These are phyloP conservation scores for Pichia thaimueangensis DNA, from an alignment of 805 yeast genomes.

Conservation along the genomic window DNA sequence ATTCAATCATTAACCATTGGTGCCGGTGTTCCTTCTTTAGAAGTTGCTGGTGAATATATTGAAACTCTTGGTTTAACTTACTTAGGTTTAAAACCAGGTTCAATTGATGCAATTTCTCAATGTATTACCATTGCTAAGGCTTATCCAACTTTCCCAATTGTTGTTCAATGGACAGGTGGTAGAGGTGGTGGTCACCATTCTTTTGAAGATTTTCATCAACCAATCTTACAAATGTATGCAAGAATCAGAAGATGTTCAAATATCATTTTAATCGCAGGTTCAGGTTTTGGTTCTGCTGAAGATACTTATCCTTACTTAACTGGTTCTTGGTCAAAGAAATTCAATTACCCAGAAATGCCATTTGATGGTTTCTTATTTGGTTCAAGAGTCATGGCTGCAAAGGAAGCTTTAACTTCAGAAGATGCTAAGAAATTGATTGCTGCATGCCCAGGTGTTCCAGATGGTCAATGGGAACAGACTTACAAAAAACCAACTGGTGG, in stretches of 20 bases:
- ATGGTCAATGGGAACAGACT: conserved; percentile 85
- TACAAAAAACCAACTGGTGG: conserved; percentile 97
- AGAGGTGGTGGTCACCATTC: conserved; percentile 99
- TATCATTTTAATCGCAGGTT: conserved; percentile 90
- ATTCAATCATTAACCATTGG: conserved; percentile 95
- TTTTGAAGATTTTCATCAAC: conserved; percentile 98
- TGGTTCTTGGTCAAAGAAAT: conserved; percentile 89
- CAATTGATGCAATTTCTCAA: conserved; percentile 84
- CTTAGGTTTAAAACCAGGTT: conserved; percentile 96
- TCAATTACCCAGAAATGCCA: conserved; percentile 96
- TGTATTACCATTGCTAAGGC: conserved; percentile 88
- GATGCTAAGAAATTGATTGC: conserved; percentile 93
- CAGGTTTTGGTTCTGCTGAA: conserved; percentile 95
- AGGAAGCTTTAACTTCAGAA: conserved; percentile 90
- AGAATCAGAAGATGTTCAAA: conserved; percentile 87
- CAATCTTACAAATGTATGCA: conserved; percentile 91
- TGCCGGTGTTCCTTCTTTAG: conserved; percentile 98
- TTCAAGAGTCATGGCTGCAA: conserved; percentile 95
- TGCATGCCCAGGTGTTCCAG: conserved; percentile 84
- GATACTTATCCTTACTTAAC: conserved; percentile 97
- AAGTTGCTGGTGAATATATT: conserved; percentile 95
- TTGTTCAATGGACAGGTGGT: conserved; percentile 99
- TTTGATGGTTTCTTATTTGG: conserved; percentile 96
- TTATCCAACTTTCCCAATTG: conserved; percentile 94
- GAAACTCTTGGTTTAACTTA: conserved; percentile 87